phyloP scores from a whole-genome alignment of 23 red algal species.

The Cyanidiococcus yangmingshanensis region DNA sequence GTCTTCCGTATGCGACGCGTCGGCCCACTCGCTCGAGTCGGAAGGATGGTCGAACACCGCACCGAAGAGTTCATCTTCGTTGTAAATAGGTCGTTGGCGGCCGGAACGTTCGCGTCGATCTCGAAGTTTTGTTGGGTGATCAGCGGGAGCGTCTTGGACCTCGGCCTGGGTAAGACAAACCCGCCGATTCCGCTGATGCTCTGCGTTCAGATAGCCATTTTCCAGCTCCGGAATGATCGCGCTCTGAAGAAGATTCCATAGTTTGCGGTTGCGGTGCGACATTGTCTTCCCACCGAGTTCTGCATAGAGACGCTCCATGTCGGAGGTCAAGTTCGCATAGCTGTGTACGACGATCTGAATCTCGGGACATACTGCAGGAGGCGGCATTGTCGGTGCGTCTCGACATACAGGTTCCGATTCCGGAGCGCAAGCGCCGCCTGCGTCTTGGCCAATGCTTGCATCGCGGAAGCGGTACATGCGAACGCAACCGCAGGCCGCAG shows the following conservation, averaged over 20 bases:
- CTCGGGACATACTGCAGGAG: neutral
- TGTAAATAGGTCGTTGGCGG: neutral
- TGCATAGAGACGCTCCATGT: neutral
- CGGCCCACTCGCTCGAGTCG: neutral
- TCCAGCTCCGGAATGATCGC: neutral
- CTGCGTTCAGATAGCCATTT: neutral
- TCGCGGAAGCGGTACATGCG: neutral
- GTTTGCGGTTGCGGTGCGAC: neutral
- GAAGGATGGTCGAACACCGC: neutral
- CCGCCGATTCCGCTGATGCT: no score
- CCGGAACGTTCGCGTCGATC: neutral
- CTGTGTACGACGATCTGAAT: neutral
- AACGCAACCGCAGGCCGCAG: conserved; percentile 6
- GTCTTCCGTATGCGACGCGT: neutral
- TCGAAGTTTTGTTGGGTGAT: neutral
- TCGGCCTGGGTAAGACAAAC: no score
- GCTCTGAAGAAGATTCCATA: neutral
- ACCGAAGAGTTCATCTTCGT: conserved; percentile 12
- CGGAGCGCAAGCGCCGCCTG: neutral
- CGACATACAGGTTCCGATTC: neutral
- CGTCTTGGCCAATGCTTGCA: neutral
- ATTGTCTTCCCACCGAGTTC: neutral
- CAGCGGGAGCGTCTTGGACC: neutral
- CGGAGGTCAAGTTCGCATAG: neutral
- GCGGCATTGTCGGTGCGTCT: neutral